Evolutionary conservation across 208 protist species (phyloP).

Genomic region (Wallacemonas collosoma): DNA sequence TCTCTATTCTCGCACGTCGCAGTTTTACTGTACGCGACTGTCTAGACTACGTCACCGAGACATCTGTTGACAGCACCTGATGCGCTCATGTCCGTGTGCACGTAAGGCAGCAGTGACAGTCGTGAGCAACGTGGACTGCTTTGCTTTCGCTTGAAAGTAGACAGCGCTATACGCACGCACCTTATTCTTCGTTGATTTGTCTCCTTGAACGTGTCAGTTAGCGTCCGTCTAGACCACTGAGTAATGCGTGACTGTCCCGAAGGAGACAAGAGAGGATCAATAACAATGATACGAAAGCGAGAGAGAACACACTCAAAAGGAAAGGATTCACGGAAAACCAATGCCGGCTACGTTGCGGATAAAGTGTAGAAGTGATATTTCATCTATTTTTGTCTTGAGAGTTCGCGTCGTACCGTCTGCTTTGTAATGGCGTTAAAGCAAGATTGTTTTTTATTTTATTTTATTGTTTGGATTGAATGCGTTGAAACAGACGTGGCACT

Average conservation of each 20-base stretch:
- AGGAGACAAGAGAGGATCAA: neutral
- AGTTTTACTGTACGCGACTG: too few relatives aligned
- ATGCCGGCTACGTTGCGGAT: constrained; percentile 10
- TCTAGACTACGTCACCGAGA: too few relatives aligned
- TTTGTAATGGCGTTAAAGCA: constrained; percentile 3
- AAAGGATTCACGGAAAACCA: constrained; percentile 15
- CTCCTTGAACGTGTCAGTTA: too few relatives aligned
- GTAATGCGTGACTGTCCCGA: neutral
- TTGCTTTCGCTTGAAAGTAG: too few relatives aligned
- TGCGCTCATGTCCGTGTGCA: too few relatives aligned
- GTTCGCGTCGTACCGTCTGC: neutral
- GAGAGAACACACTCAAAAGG: constrained; percentile 6
- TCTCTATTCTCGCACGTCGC: neutral
- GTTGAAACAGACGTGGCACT: constrained; percentile 8
- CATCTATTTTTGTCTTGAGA: constrained; percentile 7
- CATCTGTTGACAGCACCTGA: too few relatives aligned
- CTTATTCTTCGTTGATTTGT: too few relatives aligned
- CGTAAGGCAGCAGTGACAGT: too few relatives aligned
- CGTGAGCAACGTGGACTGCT: too few relatives aligned
- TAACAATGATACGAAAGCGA: constrained; percentile 8
- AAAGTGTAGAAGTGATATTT: constrained; percentile 15
- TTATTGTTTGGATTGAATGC: constrained; percentile 8
- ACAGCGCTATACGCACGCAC: too few relatives aligned
- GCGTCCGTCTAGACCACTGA: too few relatives aligned
- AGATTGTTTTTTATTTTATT: constrained; percentile 15